Conservation (phyloP, 2,329 filamentous ascomycete genomes). For the Microcera coccophila region DNA sequence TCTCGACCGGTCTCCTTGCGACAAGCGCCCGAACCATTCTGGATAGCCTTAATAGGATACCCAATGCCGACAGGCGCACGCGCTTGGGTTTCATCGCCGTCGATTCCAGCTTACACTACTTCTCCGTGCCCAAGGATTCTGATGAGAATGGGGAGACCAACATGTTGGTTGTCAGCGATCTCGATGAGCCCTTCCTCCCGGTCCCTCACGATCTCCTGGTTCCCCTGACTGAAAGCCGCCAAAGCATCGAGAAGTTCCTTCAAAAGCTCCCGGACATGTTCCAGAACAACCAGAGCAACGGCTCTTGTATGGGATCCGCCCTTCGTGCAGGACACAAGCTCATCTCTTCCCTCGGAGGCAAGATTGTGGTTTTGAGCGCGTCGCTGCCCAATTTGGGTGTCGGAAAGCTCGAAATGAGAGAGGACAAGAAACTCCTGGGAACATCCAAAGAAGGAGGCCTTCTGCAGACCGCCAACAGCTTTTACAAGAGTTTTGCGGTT, state of each 20-base stretch:
- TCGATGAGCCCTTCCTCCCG: slow-evolving; percentile 94
- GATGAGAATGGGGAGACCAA: slow-evolving; percentile 80
- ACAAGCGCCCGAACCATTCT: slow-evolving; percentile 90
- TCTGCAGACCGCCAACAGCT: slow-evolving; percentile 88
- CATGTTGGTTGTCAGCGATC: slow-evolving; percentile 91
- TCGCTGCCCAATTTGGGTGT: slow-evolving; percentile 86
- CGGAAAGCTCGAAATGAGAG: slow-evolving; percentile 86
- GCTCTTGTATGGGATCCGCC: slow-evolving; percentile 92
- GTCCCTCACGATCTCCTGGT: slow-evolving; percentile 90
- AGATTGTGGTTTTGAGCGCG: slow-evolving; percentile 87
- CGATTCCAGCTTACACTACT: slow-evolving; percentile 93
- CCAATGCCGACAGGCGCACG: slow-evolving; percentile 92
- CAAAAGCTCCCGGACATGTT: slow-evolving; percentile 94
- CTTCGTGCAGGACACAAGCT: slow-evolving; percentile 91
- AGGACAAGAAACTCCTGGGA: slow-evolving; percentile 93
- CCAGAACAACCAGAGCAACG: slow-evolving; percentile 83
- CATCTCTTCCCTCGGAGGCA: slow-evolving; percentile 89
- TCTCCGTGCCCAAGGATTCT: slow-evolving; percentile 84
- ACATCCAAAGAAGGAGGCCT: slow-evolving; percentile 87
- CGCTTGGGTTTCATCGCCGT: slow-evolving; percentile 93
- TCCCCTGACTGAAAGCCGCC: slow-evolving; percentile 79
- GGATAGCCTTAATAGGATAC: slow-evolving; percentile 93
- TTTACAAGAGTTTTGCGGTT: slow-evolving; percentile 98
- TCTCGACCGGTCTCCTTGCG: slow-evolving; percentile 85
- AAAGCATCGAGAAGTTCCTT: slow-evolving; percentile 88